Base-by-base conservation (phyloP, 495 filamentous ascomycete species). In the Tuber microsphaerosporum region DNA sequence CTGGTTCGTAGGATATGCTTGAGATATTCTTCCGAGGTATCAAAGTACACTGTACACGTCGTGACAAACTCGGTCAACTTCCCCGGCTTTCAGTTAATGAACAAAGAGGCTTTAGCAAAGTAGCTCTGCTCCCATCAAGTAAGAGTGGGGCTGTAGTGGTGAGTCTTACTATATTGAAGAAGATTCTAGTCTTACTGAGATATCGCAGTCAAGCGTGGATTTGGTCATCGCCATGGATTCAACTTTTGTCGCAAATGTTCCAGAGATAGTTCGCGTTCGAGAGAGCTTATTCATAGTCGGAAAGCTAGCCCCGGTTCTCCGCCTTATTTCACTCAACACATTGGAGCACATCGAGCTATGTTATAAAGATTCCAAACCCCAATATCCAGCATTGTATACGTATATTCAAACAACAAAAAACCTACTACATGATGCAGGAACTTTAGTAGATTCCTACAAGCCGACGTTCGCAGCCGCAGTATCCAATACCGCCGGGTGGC, bases 191-290 rank as follows among this genome's bases (percentile, higher is more conserved):
- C 70, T 75, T 71, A 79, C 71, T 26, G 17, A 71, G 41, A 31
- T 71, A 17, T 79, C 72, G 72, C 72, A 75, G 22, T 46, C 46
- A 51, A 65, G 26, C 56, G 77, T 73, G 39, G 77, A 82, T 76
- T 73, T 79, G 56, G 72, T 82, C 43, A 82, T 82, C 74, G 81
- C 80, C 7, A 80, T 82, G 75, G 81, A 82, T 43, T 80, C 80
- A 44, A 82, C 77, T 7, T 82, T 82, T 42, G 65, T 80, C 43
- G 56, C 74, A 22, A 45, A 73, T 20, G 37, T 79, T 16, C 65
- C 71, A 5, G 80, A 82, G 70, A 61, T 82, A 34, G 74, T 45
- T 34, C 46, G 70, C 10, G 74, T 77, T 26, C 77, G 81, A 17
- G 74, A 71, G 69, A 76, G 69, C 42, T 70, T 75, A 31, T 75